These are phyloP conservation scores for Mycothermus thermophilus DNA, from an alignment of 495 filamentous ascomycete genomes.

Conservation along the genomic window DNA sequence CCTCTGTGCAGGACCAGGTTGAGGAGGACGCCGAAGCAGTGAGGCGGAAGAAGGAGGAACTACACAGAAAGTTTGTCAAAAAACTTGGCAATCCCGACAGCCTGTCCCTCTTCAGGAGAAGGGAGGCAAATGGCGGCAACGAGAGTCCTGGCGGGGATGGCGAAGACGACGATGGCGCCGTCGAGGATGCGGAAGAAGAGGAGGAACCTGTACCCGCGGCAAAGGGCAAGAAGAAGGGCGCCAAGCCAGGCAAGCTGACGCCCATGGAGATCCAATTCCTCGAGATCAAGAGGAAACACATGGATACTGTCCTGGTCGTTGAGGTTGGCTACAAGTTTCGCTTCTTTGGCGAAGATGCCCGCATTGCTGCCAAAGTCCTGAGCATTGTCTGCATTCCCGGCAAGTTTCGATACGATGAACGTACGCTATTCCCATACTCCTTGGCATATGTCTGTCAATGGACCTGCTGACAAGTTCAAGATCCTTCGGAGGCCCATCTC, in stretches of 20 bases:
- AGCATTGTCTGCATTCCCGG: constrained; percentile 95
- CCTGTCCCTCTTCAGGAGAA: constrained; percentile 51
- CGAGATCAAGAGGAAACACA: constrained; percentile 83
- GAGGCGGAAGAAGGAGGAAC: constrained; percentile 44
- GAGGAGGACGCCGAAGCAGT: constrained; percentile 32
- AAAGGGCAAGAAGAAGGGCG: constrained; percentile 47
- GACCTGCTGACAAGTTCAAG: constrained; percentile 15
- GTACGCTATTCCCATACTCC: constrained; percentile 27
- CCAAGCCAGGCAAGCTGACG: constrained; percentile 76
- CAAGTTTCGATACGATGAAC: constrained; percentile 88
- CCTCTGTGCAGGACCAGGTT: constrained; percentile 7
- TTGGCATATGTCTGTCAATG: not conserved
- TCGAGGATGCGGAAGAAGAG: constrained; percentile 39
- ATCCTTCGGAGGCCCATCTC: constrained; percentile 85
- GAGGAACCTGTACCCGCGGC: constrained; percentile 24
- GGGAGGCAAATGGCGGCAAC: constrained; percentile 38
- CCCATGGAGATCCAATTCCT: constrained; percentile 89
- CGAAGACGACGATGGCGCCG: constrained; percentile 33
- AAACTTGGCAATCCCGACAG: constrained; percentile 78
- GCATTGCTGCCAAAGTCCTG: constrained; percentile 77
- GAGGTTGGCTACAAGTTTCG: constrained; percentile 98
- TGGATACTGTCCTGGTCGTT: constrained; percentile 77
- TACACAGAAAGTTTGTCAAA: constrained; percentile 80
- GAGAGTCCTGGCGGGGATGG: constrained; percentile 33
- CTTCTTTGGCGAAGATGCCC: constrained; percentile 96